Conservation (phyloP, 768 basidiomycete species). For the Hebeloma cylindrosporum region DNA sequence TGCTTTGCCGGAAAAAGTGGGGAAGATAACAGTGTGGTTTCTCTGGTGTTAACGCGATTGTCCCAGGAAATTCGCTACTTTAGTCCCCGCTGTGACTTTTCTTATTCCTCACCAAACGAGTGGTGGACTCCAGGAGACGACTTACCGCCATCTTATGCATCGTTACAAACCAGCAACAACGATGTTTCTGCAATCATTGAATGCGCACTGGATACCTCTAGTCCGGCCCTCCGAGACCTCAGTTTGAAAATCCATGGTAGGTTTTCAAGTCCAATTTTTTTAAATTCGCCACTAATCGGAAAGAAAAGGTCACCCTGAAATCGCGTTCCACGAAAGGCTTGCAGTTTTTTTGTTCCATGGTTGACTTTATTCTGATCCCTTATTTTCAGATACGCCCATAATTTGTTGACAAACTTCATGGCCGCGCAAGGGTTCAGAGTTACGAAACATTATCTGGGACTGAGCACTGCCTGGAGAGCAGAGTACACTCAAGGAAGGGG, state of each 20-base stretch:
- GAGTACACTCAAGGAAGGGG: conserved; percentile 59
- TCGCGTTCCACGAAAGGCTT: conserved; percentile 64
- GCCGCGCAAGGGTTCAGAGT: conserved; percentile 65
- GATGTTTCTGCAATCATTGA: conserved; percentile 57
- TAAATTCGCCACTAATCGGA: background rate
- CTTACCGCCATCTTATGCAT: conserved; percentile 45
- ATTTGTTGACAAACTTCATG: conserved; percentile 68
- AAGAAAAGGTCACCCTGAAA: conserved; percentile 59
- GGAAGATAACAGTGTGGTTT: conserved; percentile 1
- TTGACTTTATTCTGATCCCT: conserved; percentile 5
- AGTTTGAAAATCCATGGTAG: conserved; percentile 74
- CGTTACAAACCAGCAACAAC: conserved; percentile 20
- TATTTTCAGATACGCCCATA: conserved; percentile 64
- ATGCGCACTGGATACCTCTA: conserved; percentile 48
- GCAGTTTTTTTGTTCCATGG: background rate
- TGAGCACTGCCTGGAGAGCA: conserved; percentile 78
- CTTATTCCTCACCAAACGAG: conserved; percentile 27
- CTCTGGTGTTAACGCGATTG: background rate
- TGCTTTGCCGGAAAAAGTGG: no score
- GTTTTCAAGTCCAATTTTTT: conserved; percentile 17
- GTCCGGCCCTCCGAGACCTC: conserved; percentile 54
- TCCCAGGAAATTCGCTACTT: conserved; percentile 29
- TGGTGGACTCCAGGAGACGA: conserved; percentile 29
- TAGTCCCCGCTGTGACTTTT: conserved; percentile 46
- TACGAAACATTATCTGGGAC: conserved; percentile 65